Evolutionary conservation across 768 basidiomycete species (phyloP), one percentile per base, ranked within the genome.

Genomic region (Pulveroboletus sp.): DNA sequence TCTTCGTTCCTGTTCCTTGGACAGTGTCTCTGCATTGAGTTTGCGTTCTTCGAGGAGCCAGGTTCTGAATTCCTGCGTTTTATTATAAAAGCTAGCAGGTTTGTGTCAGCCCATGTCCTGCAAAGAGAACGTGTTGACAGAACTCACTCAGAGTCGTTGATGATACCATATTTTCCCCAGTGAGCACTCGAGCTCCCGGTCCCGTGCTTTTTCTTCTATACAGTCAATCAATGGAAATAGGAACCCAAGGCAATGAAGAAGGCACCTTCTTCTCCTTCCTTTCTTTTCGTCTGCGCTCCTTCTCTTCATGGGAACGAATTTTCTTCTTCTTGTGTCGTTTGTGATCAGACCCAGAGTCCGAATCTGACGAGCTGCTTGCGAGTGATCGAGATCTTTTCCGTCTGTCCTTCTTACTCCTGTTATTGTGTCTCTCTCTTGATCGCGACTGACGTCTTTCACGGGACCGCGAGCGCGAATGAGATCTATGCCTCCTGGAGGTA

Each of bases 11-110:
- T 87, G 85, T 41, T 94, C 91, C 59, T 91, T 94, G 13, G 85
- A 78, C 39, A 93, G 74, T 4, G 85, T 86, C 69, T 95, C 94
- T 0, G 93, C 92, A 62, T 95, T 95, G 56, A 92, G 75, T 63
- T 86, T 90, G 39, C 89, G 82, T 63, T 97, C 94, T 65, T 97
- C 94, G 12, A 97, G 82, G 5, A 95, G 81, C 94, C 94, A 97
- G 3, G 88, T 81, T 45, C 89, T 79, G 66, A 95, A 97, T 69
- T 97, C 94, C 51, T 84, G 79, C 25, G 80, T 81, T 61, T 92
- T 94, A 47, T 76, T 84, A 62, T 86, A 90, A 46, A 93, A 79
- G 60, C 92, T 94, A 33, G 51, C 3, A 38, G 35, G 23, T n/a
- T 34, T 43, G 33, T 27, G 45, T 66, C 36, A 69, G 34, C 36